A percentile compares a stretch with the other conserved stretches of the same genome.
phyloP scores from a whole-genome alignment of 768 basidiomycete genomes.

The Lyophyllum decastes region DNA sequence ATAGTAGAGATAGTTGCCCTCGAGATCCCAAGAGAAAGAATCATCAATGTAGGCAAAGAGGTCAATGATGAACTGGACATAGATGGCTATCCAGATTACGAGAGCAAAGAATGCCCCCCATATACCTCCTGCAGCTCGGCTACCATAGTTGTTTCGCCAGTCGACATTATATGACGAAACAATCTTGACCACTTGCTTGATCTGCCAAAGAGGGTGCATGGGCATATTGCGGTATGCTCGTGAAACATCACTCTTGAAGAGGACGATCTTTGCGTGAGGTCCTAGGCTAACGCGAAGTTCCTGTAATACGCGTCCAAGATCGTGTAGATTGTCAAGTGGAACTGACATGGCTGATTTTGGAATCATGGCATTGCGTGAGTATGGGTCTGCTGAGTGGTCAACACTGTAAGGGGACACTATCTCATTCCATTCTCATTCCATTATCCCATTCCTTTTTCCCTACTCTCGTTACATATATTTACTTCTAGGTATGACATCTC shows the following conservation, averaged over 20 bases:
- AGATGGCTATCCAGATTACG: slow-evolving; percentile 35
- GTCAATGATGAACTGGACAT: too few relatives aligned
- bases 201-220: slow-evolving; percentile 39
- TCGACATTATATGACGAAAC: slow-evolving; percentile 24
- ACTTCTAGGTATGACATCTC: too few relatives aligned
- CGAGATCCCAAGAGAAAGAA: too few relatives aligned
- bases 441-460: too few relatives aligned
- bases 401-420: too few relatives aligned
- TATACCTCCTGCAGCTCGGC: slow-evolving; percentile 14
- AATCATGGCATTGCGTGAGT: too few relatives aligned
- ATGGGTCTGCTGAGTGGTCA: too few relatives aligned
- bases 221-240: slow-evolving; percentile 38
- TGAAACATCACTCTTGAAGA: slow-evolving; percentile 38
- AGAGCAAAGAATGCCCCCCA: slow-evolving; percentile 33
- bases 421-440: too few relatives aligned
- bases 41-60: slow-evolving; percentile 30
- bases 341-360: slow-evolving; percentile 33
- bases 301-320: slow-evolving; percentile 12
- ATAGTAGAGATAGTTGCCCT: slow-evolving; percentile 32
- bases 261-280: slow-evolving; percentile 6
- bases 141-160: slow-evolving; percentile 23
- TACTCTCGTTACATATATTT: too few relatives aligned
- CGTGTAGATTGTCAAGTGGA: slow-evolving; percentile 29
- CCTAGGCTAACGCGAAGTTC: not conserved
- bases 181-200: slow-evolving; percentile 35